Conservation (phyloP, 257 asterid genomes). For the Salvia rosmarinus region DNA sequence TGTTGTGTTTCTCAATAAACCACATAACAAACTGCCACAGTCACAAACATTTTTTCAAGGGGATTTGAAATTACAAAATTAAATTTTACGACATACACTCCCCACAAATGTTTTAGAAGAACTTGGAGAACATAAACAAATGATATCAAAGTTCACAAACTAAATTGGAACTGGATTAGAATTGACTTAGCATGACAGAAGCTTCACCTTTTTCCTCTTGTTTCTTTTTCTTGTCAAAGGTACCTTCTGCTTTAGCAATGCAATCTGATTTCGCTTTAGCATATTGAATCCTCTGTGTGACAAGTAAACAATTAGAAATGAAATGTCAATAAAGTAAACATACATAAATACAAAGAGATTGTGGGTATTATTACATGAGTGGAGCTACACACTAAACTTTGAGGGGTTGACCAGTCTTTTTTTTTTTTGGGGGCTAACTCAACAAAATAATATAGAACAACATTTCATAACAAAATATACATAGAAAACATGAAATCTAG, state of each 20-base stretch:
- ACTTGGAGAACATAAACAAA: background rate
- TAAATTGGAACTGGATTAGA: background rate
- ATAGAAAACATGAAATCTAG: no score
- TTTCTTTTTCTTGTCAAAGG: conserved; percentile 97
- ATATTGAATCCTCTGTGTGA: conserved; percentile 87
- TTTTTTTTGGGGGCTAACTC: background rate
- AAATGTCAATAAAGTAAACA: background rate
- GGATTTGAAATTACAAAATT: conserved; percentile 1
- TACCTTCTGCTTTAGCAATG: conserved; percentile 97
- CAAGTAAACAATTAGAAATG: conserved; percentile 28
- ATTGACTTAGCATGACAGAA: conserved; percentile 20
- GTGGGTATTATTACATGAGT: background rate
- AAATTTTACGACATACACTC: background rate
- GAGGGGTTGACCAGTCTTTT: background rate
- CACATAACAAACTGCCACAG: background rate
- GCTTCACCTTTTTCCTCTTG: conserved; percentile 88
- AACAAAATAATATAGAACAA: background rate
- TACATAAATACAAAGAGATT: background rate
- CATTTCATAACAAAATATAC: background rate
- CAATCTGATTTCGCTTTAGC: conserved; percentile 90
- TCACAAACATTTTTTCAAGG: conserved; percentile 9
- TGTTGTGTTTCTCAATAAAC: conserved; percentile 13
- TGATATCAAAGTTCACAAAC: background rate
- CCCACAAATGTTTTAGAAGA: conserved; percentile 6
- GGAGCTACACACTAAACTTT: background rate